Evolutionary conservation across 306 rosid species (phyloP), one percentile per base, ranked within the genome.

Genomic region (Vicia villosa): DNA sequence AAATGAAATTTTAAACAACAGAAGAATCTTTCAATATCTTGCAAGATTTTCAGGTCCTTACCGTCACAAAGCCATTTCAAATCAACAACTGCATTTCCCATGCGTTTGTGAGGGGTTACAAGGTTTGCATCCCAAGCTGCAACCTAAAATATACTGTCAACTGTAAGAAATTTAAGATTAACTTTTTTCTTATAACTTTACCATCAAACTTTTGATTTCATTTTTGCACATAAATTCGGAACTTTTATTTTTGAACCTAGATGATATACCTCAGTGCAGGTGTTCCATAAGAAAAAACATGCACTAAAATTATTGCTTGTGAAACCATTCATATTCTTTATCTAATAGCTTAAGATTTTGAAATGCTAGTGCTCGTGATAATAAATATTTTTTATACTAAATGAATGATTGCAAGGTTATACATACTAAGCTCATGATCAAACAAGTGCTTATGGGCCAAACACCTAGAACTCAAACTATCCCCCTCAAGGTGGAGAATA

Each of bases 41-140:
- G 34, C 60, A 71, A 78, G 68, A 66, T 76, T 50, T 19, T 68
- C 69, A 16, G 37, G 62, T 63, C 51, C 83, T 76, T 80, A 93
- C 98, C 98, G 77, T 93, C 97, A 90, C 94, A 86, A 30, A 93
- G 84, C 80, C 78, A 69, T 79, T 88, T 86, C 56, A 93, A 80
- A 76, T 78, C 85, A 69, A 90, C 72, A 49, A 83, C 82, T 36
- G 91, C 90, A 77, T 93, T 90, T 37, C 98, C 98, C 98, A 93
- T 90, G 68, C 98, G 96, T 83, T 93, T 93, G 79, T 90, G 98
- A 77, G 98, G 97, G 79, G 89, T 73, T 70, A 93, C 89, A 73
- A 93, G 91, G 82, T 93, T 93, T 72, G 98, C 98, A 87, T 93
- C 98, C 98, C 98, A 93, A 70, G 89, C 97, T 76, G 97, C 98